These are phyloP conservation scores for Graphilbum sp. DNA, from an alignment of 2,329 filamentous ascomycete species.

Conservation along the genomic window DNA sequence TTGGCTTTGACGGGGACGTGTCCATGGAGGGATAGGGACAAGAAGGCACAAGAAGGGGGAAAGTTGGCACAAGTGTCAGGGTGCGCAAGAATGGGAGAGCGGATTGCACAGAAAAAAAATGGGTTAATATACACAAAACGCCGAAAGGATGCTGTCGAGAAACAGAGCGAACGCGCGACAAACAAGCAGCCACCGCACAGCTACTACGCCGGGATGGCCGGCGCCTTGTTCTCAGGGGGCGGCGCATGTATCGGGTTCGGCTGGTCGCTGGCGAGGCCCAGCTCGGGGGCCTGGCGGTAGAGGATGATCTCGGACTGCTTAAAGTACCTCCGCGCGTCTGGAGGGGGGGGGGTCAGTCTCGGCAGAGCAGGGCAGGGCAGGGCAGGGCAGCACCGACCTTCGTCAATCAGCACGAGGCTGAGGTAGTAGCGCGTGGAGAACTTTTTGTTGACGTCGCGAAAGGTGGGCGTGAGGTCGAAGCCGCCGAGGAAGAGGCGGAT, in stretches of 20 bases:
- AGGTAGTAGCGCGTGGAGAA: conserved; percentile 97
- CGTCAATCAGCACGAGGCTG: conserved; percentile 86
- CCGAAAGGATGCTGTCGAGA: too few species aligned
- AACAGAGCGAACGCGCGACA: too few species aligned
- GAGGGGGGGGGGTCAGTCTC: neutral
- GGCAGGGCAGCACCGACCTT: conserved; percentile 41
- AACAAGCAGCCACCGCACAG: too few species aligned
- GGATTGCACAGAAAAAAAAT: neutral
- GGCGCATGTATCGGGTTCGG: conserved; percentile 17
- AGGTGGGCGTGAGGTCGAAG: conserved; percentile 93
- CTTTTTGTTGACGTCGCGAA: conserved; percentile 99
- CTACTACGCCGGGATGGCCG: conserved; percentile 22
- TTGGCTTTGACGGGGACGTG: conserved; percentile 50
- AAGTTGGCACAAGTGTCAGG: too few species aligned
- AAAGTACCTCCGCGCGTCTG: conserved; percentile 92
- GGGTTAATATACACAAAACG: too few species aligned
- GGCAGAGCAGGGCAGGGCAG: neutral
- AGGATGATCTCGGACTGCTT: conserved; percentile 98
- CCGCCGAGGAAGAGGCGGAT: conserved; percentile 94
- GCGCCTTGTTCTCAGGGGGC: conserved; percentile 29
- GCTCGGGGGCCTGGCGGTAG: conserved; percentile 62
- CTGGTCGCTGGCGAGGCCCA: conserved; percentile 19
- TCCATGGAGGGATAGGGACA: conserved; percentile 23
- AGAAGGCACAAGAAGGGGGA: too few species aligned
- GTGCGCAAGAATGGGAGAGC: neutral